phyloP scores from a whole-genome alignment of 2,329 filamentous ascomycete genomes.

The Fusarium pininemorale region DNA sequence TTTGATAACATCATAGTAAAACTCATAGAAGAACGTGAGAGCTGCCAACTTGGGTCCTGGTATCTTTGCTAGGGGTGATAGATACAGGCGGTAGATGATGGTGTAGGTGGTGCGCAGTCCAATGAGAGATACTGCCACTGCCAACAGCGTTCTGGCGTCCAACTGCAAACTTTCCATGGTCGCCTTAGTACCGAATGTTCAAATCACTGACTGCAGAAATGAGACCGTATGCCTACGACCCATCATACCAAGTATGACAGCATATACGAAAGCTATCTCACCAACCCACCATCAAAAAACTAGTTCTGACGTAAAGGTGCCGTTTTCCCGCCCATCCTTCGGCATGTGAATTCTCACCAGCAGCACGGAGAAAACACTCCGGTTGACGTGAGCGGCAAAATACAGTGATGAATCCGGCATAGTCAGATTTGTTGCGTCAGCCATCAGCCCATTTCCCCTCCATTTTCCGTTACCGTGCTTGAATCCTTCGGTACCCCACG shows the following conservation, averaged over 20 bases:
- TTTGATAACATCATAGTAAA: background rate
- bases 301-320: background rate
- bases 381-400: background rate
- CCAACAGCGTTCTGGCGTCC: background rate
- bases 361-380: background rate
- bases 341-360: background rate
- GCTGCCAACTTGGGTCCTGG: background rate
- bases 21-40: background rate
- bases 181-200: fast-evolving
- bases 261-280: background rate
- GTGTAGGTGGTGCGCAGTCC: background rate
- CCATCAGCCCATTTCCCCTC: background rate
- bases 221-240: background rate
- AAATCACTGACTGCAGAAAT: no score
- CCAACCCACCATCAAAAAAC: background rate
- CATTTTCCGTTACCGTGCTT: background rate
- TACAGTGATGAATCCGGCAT: background rate
- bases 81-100: background rate
- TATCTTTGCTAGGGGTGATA: background rate
- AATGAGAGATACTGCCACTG: background rate
- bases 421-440: background rate
- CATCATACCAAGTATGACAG: background rate
- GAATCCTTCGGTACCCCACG: background rate
- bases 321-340: background rate
- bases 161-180: background rate